Conservation (phyloP, 2,329 filamentous ascomycete genomes). For the Xylariales sp. region DNA sequence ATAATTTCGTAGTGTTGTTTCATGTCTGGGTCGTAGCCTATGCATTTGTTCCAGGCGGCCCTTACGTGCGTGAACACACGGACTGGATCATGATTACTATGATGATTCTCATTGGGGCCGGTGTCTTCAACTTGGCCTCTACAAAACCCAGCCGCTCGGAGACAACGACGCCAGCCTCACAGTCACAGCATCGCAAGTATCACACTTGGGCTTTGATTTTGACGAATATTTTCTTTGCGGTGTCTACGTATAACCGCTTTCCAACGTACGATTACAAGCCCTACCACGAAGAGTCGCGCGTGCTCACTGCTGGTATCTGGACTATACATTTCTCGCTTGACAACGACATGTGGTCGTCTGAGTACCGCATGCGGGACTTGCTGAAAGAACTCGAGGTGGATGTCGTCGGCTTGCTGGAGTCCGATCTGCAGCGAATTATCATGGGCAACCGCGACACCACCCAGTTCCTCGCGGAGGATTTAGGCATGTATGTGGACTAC, state of each 20-base stretch:
- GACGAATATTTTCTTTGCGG: constrained; percentile 76
- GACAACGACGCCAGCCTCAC: constrained; percentile 26
- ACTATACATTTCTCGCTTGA: constrained; percentile 97
- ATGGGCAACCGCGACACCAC: constrained; percentile 98
- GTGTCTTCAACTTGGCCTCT: constrained; percentile 68
- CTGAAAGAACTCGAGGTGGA: constrained; percentile 96
- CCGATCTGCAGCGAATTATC: constrained; percentile 93
- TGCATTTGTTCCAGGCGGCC: constrained; percentile 93
- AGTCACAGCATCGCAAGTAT: constrained; percentile 46
- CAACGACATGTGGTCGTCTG: constrained; percentile 98
- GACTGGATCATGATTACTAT: constrained; percentile 90
- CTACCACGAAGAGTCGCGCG: constrained; percentile 81
- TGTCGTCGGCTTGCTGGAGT: constrained; percentile 90
- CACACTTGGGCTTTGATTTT: constrained; percentile 57
- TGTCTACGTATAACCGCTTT: constrained; percentile 83
- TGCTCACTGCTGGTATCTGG: constrained; percentile 95
- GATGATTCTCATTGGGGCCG: constrained; percentile 80
- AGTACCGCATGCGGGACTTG: constrained; percentile 86
- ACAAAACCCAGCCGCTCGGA: constrained; percentile 39
- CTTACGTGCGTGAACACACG: constrained; percentile 86
- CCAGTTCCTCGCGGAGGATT: constrained; percentile 89
- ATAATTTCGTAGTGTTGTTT: constrained; percentile 93
- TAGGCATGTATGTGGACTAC: constrained; percentile 98
- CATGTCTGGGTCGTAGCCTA: constrained; percentile 99
- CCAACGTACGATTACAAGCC: constrained; percentile 88